Base-by-base conservation (phyloP, 2,329 filamentous ascomycete species). In the Aspergillus sp. region DNA sequence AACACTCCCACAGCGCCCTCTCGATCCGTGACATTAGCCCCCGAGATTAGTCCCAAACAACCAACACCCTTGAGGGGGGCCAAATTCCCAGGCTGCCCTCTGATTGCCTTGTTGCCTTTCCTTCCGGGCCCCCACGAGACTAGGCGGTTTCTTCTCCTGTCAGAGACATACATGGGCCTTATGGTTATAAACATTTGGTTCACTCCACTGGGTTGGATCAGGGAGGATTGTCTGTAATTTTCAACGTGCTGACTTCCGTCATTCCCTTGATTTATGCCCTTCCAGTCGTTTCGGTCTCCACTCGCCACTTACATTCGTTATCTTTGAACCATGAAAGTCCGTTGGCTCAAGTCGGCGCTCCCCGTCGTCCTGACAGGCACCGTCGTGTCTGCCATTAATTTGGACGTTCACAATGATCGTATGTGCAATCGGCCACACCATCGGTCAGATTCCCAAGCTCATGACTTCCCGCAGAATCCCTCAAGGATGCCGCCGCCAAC, bases 401-500 rank as follows among this genome's bases (percentile, higher is more conserved):
- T 54, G 22, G 52, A 54, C 22, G 26, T 54, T 29, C 16, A 54
- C 39, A 16, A 47, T 45, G 11, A 6, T 18, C 22, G 42, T 54
- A 31, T 7, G 52, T 18, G 22, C 26, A 14, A 12, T 10, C 14
- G 22, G 9, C 49, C 11, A 16, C 26, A 12, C 26, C 20, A 16
- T 26, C 10, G 9, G 9, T 29, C 6, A 11, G n/a, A 18, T 4
- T 31, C 2, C 29, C 26, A 11, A 52, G 20, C 49, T 52, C 14
- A 26, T 31, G 16, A 32, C n/a, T 29, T 14, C 51, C 26, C 12
- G 20, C 52, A 67, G 66, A 75, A 31, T 79, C 75, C 5, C 77
- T 81, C 62, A 79, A 77, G 59, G 62, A 72, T 65, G 76, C 77
- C 20, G 75, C 79, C 14, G 72, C 69, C 52, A 75, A 71, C 39